Conservation (phyloP, 2,329 filamentous ascomycete genomes). For the Furcasterigmium sp. region DNA sequence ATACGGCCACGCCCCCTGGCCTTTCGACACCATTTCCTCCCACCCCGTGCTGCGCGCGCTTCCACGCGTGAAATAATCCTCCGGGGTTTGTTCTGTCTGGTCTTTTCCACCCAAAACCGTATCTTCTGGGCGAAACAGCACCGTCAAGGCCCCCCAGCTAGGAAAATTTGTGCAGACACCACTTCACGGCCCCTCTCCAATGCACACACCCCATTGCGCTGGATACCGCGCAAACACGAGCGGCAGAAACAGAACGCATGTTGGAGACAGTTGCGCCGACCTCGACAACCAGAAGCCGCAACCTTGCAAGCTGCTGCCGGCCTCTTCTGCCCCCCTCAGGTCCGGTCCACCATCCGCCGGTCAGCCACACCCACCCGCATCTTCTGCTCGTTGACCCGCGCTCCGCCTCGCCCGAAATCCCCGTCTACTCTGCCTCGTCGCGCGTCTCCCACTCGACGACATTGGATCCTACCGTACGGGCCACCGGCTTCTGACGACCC, state of each 20-base stretch:
- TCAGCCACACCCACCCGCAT: constrained; percentile 1
- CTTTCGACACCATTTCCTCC: neutral
- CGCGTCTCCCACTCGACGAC: neutral
- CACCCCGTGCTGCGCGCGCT: neutral
- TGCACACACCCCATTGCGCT: neutral
- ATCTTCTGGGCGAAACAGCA: too few relatives aligned
- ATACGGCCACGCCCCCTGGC: neutral
- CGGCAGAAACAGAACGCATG: neutral
- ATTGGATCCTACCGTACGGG: neutral
- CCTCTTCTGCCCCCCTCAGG: neutral
- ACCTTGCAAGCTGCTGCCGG: neutral
- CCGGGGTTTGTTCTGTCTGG: neutral
- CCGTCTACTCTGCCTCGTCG: neutral
- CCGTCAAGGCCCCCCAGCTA: too few relatives aligned
- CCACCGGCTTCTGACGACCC: neutral
- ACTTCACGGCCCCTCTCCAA: neutral
- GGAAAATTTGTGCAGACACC: constrained; percentile 4
- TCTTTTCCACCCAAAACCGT: neutral
- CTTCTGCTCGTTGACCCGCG: constrained; percentile 1
- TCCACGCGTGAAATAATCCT: neutral
- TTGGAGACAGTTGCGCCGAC: neutral
- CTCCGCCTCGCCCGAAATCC: constrained; percentile 1
- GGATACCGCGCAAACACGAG: too few relatives aligned
- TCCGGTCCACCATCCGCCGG: constrained; percentile 1
- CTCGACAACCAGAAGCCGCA: neutral